Evolutionary conservation across 768 basidiomycete genomes (phyloP), one percentile per base, ranked within the genome.

Genomic region (Psilocybe subaeruginosa): DNA sequence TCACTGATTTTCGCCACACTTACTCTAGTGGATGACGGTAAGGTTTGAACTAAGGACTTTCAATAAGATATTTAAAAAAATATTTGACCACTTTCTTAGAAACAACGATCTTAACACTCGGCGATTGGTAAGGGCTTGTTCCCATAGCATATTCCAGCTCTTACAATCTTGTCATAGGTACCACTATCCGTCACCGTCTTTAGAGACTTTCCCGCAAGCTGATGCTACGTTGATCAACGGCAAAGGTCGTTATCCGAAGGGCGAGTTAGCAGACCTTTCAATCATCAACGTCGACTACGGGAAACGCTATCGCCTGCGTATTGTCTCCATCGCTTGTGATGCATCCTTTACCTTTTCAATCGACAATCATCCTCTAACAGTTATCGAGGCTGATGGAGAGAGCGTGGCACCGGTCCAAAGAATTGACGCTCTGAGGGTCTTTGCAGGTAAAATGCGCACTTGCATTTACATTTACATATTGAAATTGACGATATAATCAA

Each of bases 171-270:
- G 76, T 60, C 77, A 70, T 74, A 74, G 75, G 72, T 74, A 74
- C 53, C 74, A 75, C 45, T 50, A 56, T 8, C 70, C 66, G n/a
- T 69, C 75, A 4, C 65, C 55, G 4, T 67, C 52, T 9, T 68
- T 69, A 0, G 65, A 54, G 14, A 49, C 55, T 46, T 53, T 70
- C 7, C 67, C 72, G 0, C 55, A 54, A 3, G 23, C 75, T 0
- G 66, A 82, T 56, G 72, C 84, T 9, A 81, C 79, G 0, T 67
- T 87, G 9, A 84, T 87, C 50, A 87, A 87, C 49, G 84, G 84
- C 0, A 66, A 66, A 16, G 85, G 85, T 29, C 81, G 84, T 35
- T 80, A 77, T 64, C 4, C 61, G 3, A 76, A 72, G 5, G 83
- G 83, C 4, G 78, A 82, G 7, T 19, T 59, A 3, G 64, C 70